These are phyloP conservation scores for Candida suzukii DNA, from an alignment of 805 yeast genomes.

Conservation along the genomic window DNA sequence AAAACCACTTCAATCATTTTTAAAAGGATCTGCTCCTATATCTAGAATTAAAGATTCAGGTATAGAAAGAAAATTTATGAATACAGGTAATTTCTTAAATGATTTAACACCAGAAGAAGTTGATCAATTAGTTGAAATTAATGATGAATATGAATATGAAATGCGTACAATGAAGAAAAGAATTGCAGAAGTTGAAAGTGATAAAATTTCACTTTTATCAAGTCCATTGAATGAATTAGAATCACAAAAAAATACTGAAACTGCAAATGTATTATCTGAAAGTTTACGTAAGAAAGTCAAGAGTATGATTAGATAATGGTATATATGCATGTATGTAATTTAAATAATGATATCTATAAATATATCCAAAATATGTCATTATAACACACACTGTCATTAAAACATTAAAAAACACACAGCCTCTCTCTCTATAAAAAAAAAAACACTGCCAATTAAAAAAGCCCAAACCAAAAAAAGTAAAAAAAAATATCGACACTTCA, in stretches of 20 bases:
- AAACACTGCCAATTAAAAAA: too few species aligned
- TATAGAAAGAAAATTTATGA: conserved; percentile 20
- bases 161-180: conserved; percentile 12
- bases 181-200: conserved; percentile 1
- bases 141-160: conserved; percentile 24
- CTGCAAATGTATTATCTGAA: conserved; percentile 11
- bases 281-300: conserved; percentile 10
- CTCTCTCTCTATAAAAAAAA: too few species aligned
- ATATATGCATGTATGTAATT: not conserved
- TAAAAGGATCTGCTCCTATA: conserved; percentile 12
- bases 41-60: conserved; percentile 16
- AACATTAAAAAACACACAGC: too few species aligned
- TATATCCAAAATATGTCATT: too few species aligned
- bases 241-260: conserved; percentile 9
- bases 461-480: too few species aligned
- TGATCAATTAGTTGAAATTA: conserved; percentile 24
- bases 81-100: conserved; percentile 18
- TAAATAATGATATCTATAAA: not conserved
- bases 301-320: too few species aligned
- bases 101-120: conserved; percentile 22
- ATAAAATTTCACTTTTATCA: conserved; percentile 10
- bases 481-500: too few species aligned
- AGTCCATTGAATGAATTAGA: conserved; percentile 15
- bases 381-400: too few species aligned
- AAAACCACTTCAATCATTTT: conserved; percentile 4